Evolutionary conservation across 257 asterid genomes (phyloP), one percentile per base, ranked within the genome.

Genomic region (Solanum etuberosum): DNA sequence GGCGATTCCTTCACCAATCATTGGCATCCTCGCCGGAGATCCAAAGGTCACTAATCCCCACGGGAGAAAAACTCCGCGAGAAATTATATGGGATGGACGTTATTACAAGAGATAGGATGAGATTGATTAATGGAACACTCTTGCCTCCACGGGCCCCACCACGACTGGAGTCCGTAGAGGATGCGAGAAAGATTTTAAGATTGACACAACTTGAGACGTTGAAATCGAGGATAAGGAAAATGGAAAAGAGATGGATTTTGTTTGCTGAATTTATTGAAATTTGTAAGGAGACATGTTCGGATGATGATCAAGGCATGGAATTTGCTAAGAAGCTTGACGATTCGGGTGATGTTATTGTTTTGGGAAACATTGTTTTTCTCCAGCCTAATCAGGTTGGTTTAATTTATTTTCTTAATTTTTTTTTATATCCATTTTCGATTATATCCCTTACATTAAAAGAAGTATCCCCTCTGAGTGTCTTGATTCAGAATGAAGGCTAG

Each of bases 301-400:
- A 78, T 35, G 25, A 37, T 80, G 86, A 85, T 20, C 86, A 85
- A 29, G 86, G 88, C 5, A 5, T 85, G 35, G 88, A 85, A 6
- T 65, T 85, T 68, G 87, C 86, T 9, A 85, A 67, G 68, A 68
- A 35, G 83, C n/a, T 88, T 61, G 90, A 88, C 25, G 73, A 85
- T 7, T 85, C 90, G 13, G 90, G 88, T 31, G 80, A 80, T 21
- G 90, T 88, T 31, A 88, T 88, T 78, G 77, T 88, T 43, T 46
- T 77, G 8, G 88, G 90, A 21, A 78, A 51, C 54, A n/a, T 85
- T 10, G 88, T 88, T 65, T 88, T 88, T 70, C 90, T 88, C 38
- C 72, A 40, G 46, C 90, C 90, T 43, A 72, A 85, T 1, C 88
- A 88, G 90, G 90, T 88, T 46, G 23, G 29, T 85, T 65, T 46